A percentile compares a stretch with the other conserved stretches of the same genome.
Evolutionary conservation across 441 rosid species (phyloP).

Genomic region (Adansonia madagascariensis): DNA sequence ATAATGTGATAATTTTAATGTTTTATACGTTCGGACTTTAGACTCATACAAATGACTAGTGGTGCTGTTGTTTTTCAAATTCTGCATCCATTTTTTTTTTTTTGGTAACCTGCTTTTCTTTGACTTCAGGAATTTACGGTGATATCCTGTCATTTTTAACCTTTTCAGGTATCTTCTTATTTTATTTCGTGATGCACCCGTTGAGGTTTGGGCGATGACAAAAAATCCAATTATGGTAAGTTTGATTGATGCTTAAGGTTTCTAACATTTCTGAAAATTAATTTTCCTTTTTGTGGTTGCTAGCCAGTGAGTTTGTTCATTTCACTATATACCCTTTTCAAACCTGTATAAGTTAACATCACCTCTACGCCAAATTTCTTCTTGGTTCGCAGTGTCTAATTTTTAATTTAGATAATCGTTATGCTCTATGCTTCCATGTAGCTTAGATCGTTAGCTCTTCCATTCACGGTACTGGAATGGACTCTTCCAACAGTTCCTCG

Average conservation of each 20-base stretch:
- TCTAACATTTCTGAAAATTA: slow-evolving; percentile 17
- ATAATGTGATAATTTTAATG: neutral
- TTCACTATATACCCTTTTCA: slow-evolving; percentile 9
- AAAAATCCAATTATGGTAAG: slow-evolving; percentile 93
- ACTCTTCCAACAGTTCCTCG: slow-evolving; percentile 66
- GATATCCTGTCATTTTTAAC: slow-evolving; percentile 14
- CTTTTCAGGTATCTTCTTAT: slow-evolving; percentile 87
- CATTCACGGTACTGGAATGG: slow-evolving; percentile 22
- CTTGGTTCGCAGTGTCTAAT: slow-evolving; percentile 17
- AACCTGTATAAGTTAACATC: slow-evolving; percentile 11
- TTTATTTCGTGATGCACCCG: slow-evolving; percentile 97
- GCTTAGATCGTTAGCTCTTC: slow-evolving; percentile 96
- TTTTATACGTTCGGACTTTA: neutral
- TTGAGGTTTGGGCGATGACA: slow-evolving; percentile 99
- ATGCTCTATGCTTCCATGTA: slow-evolving; percentile 60
- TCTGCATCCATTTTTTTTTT: slow-evolving; percentile 4
- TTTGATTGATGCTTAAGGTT: slow-evolving; percentile 26
- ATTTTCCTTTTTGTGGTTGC: neutral
- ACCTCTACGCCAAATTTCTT: neutral
- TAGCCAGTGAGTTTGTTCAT: neutral
- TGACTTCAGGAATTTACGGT: slow-evolving; percentile 16
- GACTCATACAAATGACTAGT: slow-evolving; percentile 10
- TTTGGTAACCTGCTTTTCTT: neutral
- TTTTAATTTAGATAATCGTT: slow-evolving; percentile 45
- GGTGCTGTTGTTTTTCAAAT: slow-evolving; percentile 17